phyloP scores from a whole-genome alignment of 352 stramenopile species.

The Phytophthora multivora region DNA sequence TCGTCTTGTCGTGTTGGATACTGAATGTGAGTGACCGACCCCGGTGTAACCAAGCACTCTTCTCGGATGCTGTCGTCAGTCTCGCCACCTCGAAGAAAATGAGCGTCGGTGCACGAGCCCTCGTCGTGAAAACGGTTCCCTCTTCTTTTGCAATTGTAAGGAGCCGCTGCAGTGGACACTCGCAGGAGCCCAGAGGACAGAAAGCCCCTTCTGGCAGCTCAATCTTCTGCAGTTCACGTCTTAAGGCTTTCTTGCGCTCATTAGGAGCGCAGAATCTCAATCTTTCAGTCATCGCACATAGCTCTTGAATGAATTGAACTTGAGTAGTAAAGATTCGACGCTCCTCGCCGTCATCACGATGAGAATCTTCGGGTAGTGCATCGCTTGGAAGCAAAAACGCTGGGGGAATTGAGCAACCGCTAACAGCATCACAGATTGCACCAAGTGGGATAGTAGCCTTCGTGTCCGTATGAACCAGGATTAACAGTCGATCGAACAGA shows the following conservation, averaged over 20 bases:
- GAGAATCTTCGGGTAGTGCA: slow-evolving; percentile 38
- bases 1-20: slow-evolving; percentile 32
- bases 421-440: slow-evolving; percentile 64
- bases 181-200: slow-evolving; percentile 70
- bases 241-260: slow-evolving; percentile 66
- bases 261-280: slow-evolving; percentile 60
- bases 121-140: slow-evolving; percentile 88
- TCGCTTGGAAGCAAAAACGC: slow-evolving; percentile 50
- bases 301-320: slow-evolving; percentile 70
- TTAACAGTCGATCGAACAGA: slow-evolving; percentile 64
- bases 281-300: slow-evolving; percentile 79
- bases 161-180: slow-evolving; percentile 66
- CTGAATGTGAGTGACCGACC: slow-evolving; percentile 47
- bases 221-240: slow-evolving; percentile 63
- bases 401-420: slow-evolving; percentile 44
- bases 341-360: slow-evolving; percentile 33
- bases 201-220: slow-evolving; percentile 63
- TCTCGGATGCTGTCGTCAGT: slow-evolving; percentile 38
- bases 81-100: slow-evolving; percentile 86
- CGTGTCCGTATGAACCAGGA: slow-evolving; percentile 47
- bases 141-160: slow-evolving; percentile 67
- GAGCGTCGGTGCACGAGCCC: slow-evolving; percentile 79
- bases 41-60: slow-evolving; percentile 63
- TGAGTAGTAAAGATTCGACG: slow-evolving; percentile 67
- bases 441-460: slow-evolving; percentile 49